Evolutionary conservation across 2,329 filamentous ascomycete species (phyloP).

Genomic region (Scortechinia acanthostroma): DNA sequence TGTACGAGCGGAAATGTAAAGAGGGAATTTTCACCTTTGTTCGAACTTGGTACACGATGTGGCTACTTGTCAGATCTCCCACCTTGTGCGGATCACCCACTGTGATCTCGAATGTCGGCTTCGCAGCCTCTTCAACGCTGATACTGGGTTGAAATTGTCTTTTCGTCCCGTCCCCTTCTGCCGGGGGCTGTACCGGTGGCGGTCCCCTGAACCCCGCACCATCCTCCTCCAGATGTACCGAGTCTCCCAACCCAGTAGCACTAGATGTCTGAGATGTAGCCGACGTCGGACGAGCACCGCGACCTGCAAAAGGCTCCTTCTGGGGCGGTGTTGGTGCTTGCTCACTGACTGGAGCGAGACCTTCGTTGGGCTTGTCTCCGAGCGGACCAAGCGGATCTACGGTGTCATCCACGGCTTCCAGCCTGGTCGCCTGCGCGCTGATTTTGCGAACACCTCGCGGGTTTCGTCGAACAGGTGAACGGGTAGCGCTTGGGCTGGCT

Average conservation of each 20-base stretch:
- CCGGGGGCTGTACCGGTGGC: conserved; percentile 51
- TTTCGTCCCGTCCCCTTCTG: conserved; percentile 40
- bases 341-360: conserved; percentile 21
- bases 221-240: conserved; percentile 65
- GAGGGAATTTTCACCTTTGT: conserved; percentile 65
- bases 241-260: conserved; percentile 38
- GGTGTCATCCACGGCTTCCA: conserved; percentile 71
- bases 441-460: conserved; percentile 16
- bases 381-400: conserved; percentile 66
- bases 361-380: conserved; percentile 13
- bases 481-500: not conserved
- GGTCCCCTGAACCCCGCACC: conserved; percentile 62
- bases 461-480: not conserved
- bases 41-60: conserved; percentile 93
- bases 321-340: conserved; percentile 62
- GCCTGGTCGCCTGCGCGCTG: conserved; percentile 69
- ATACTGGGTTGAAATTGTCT: conserved; percentile 62
- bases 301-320: conserved; percentile 58
- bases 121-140: conserved; percentile 85
- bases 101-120: conserved; percentile 81
- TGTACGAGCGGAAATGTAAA: no score
- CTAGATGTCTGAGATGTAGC: conserved; percentile 25
- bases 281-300: conserved; percentile 42
- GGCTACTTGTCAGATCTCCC: conserved; percentile 89
- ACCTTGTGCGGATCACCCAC: conserved; percentile 98